Evolutionary conservation across 768 basidiomycete species (phyloP), one percentile per base, ranked within the genome.

Genomic region (Strobilomyces confusus): DNA sequence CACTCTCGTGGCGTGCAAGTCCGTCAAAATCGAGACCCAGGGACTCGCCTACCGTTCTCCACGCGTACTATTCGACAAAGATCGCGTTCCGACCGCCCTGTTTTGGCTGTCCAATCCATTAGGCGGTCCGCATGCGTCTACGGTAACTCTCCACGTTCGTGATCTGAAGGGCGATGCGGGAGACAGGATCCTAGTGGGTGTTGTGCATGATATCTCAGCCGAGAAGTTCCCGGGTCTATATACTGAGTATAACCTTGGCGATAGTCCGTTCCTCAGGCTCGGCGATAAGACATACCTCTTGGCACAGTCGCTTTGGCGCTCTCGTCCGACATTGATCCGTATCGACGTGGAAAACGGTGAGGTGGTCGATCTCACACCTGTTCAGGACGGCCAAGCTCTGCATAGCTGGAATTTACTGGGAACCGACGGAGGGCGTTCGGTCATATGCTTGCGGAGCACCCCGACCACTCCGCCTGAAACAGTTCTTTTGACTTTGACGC

Each of bases 181-280:
- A 5, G 55, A 61, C 23, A 54, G 52, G 46, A 32, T 70, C 14
- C 63, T 84, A 3, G 73, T 83, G 1, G 75, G 75, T 9, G 59
- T 69, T 2, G 73, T 81, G 3, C 66, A 71, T 42, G 74, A 77
- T 25, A 72, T 77, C 0, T 58, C 60, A 3, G 34, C 56, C 3
- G 62, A 63, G 33, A 74, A 69, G 0, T 89, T 87, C 65, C 87
- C 86, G 0, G 87, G 87, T 0, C 67, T 89, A 1, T 89, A 82
- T 57, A 73, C 80, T 6, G 72, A 79, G 17, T 74, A 70, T 54
- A 77, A 75, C 55, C 68, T 87, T 17, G 66, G 76, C 0, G 37
- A 69, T 1, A 65, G 62, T 2, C 76, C 81, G 0, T 78, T 79
- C 58, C 51, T 85, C 17, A 55, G 23, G 12, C 32, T 58, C 29